A percentile compares a stretch with the other conserved stretches of the same genome.
Evolutionary conservation across 2,329 filamentous ascomycete genomes (phyloP).

Genomic region (Chaetomium sp.): DNA sequence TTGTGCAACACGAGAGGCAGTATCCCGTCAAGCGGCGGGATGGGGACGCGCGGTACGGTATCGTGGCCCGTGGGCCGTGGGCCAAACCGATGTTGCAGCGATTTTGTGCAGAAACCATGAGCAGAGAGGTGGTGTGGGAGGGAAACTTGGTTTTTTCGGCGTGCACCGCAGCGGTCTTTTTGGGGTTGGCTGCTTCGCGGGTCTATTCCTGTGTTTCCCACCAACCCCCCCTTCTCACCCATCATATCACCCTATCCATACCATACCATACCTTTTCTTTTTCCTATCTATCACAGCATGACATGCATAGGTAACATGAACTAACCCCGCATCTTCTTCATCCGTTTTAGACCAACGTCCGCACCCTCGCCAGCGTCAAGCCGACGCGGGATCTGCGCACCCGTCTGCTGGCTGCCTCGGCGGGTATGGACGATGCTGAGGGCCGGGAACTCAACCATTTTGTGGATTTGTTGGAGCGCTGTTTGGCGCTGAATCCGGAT

Average conservation of each 20-base stretch:
- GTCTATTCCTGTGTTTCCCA: not conserved
- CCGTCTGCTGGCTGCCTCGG: slow-evolving; percentile 66
- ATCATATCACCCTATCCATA: not conserved
- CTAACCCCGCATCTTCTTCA: not conserved
- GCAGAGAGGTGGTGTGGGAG: too few relatives aligned
- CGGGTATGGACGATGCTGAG: slow-evolving; percentile 67
- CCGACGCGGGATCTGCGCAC: slow-evolving; percentile 77
- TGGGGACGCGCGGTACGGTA: not conserved
- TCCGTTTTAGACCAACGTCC: slow-evolving; percentile 53
- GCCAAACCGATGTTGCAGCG: not conserved
- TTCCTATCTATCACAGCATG: not conserved
- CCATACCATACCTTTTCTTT: not conserved
- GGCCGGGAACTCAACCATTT: slow-evolving; percentile 75
- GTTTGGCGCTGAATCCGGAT: slow-evolving; percentile 82
- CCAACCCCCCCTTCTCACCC: too few relatives aligned
- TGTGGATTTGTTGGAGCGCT: slow-evolving; percentile 80
- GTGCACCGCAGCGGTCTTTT: too few relatives aligned
- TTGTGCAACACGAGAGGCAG: not conserved
- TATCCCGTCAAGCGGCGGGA: not conserved
- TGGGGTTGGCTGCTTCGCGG: not conserved
- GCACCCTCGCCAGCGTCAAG: slow-evolving; percentile 63
- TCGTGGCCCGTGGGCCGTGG: not conserved
- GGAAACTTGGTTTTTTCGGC: too few relatives aligned
- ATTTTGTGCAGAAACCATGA: not conserved
- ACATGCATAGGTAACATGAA: not conserved